These are phyloP conservation scores for Populus euphratica DNA, from an alignment of 345 rosid genomes.

Conservation along the genomic window DNA sequence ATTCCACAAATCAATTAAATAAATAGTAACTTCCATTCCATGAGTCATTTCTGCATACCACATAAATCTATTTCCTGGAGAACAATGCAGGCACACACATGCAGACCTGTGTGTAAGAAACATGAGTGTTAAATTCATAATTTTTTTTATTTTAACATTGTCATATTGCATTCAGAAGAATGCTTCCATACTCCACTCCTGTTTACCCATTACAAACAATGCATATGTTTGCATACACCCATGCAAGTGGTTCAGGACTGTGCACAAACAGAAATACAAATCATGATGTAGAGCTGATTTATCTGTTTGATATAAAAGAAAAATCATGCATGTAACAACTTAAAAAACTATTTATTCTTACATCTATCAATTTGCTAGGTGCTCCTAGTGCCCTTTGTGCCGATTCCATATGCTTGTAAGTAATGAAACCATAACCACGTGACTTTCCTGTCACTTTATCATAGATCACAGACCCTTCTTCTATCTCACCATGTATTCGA, in stretches of 20 bases:
- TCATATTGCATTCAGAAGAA: not conserved
- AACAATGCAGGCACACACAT: no score
- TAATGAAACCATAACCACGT: constrained; percentile 74
- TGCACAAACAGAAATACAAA: not conserved
- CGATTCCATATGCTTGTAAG: constrained; percentile 65
- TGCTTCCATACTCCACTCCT: not conserved
- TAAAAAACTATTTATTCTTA: constrained; percentile 24
- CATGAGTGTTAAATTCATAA: not conserved
- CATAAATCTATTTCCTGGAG: no score
- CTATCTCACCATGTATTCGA: constrained; percentile 59
- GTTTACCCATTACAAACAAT: not conserved
- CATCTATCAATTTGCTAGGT: constrained; percentile 64
- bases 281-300: not conserved
- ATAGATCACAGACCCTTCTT: constrained; percentile 70
- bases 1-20: no score
- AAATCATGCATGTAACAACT: constrained; percentile 12
- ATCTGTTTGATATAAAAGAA: not conserved
- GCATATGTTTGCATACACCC: not conserved
- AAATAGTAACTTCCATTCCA: no score
- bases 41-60: no score
- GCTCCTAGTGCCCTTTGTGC: constrained; percentile 54
- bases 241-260: not conserved
- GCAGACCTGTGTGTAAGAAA: not conserved
- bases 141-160: not conserved
- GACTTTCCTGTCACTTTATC: constrained; percentile 70